Percentiles rank a stretch among this genome's conserved stretches.
phyloP scores from a whole-genome alignment of 2,329 filamentous ascomycete genomes.

The Lachnellula willkommii region DNA sequence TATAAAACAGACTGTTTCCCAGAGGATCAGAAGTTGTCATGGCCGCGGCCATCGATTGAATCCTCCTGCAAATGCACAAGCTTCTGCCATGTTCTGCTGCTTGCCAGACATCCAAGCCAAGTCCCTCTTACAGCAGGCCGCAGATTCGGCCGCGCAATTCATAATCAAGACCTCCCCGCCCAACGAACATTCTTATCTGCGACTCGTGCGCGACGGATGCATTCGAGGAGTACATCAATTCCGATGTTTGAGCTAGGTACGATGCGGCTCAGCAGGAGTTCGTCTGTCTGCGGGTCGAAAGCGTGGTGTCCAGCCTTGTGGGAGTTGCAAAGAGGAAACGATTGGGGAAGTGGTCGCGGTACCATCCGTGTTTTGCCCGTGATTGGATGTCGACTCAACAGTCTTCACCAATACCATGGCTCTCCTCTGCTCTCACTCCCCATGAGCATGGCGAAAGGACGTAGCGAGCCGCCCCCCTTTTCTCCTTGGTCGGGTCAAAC shows the following conservation, averaged over 20 bases:
- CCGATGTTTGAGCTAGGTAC: constrained; percentile 2
- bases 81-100: constrained; percentile 5
- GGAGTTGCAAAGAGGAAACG: background rate
- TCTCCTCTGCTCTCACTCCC: too few relatives aligned
- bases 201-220: constrained; percentile 2
- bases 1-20: constrained; percentile 15
- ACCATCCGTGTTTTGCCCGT: too few relatives aligned
- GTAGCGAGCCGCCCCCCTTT: too few relatives aligned
- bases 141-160: constrained; percentile 7
- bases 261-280: background rate
- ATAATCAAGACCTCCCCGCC: constrained; percentile 2
- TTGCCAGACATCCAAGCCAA: constrained; percentile 12
- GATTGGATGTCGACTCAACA: too few relatives aligned
- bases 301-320: background rate
- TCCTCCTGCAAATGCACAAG: background rate
- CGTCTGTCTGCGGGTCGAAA: background rate
- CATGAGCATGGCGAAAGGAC: too few relatives aligned
- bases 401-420: too few relatives aligned
- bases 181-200: constrained; percentile 9
- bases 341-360: background rate
- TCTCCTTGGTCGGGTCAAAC: too few relatives aligned
- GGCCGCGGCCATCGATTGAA: constrained; percentile 1
- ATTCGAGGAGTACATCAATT: constrained; percentile 1
- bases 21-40: constrained; percentile 1
- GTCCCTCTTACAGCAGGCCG: constrained; percentile 6